Evolutionary conservation across 1,284 basidiomycete species (phyloP).

Genomic region (Leccinum pachyderme): DNA sequence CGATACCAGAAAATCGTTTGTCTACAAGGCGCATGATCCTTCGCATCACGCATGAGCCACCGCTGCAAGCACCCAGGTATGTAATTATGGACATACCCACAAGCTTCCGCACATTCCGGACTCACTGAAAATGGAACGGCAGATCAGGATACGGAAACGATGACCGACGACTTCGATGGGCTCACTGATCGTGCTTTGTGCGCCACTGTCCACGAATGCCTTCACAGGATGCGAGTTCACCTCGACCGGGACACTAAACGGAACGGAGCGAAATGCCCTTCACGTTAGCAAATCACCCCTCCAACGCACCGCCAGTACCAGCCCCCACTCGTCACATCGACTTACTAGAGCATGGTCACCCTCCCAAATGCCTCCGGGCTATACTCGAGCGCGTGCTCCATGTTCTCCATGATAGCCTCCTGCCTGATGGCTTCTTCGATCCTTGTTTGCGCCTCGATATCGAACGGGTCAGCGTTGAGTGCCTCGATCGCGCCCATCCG

Average conservation of each 20-base stretch:
- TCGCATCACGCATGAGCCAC: constrained; percentile 2
- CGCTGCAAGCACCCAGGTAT: not conserved
- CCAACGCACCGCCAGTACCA: not conserved
- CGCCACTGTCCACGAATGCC: constrained; percentile 97
- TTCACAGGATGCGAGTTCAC: constrained; percentile 91
- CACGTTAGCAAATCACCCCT: constrained; percentile 12
- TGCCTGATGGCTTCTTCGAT: constrained; percentile 95
- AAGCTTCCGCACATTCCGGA: constrained; percentile 90
- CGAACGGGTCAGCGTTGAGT: constrained; percentile 84
- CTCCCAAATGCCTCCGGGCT: constrained; percentile 92
- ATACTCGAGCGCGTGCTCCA: constrained; percentile 90
- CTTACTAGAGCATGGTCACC: constrained; percentile 95
- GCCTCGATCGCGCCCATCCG: constrained; percentile 64
- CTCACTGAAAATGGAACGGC: constrained; percentile 62
- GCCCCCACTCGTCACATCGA: constrained; percentile 5
- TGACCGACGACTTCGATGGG: constrained; percentile 12
- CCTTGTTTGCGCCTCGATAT: constrained; percentile 86
- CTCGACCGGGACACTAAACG: constrained; percentile 72
- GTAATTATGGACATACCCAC: constrained; percentile 61
- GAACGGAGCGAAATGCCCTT: not conserved
- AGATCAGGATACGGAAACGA: constrained; percentile 9
- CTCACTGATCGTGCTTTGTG: constrained; percentile 94
- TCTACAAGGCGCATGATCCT: constrained; percentile 94
- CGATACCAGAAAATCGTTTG: constrained; percentile 85
- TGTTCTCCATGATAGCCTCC: constrained; percentile 87